Evolutionary conservation across 805 yeast species (phyloP), one percentile per base, ranked within the genome.

Genomic region (Sugiyamaella qingdaonensis): DNA sequence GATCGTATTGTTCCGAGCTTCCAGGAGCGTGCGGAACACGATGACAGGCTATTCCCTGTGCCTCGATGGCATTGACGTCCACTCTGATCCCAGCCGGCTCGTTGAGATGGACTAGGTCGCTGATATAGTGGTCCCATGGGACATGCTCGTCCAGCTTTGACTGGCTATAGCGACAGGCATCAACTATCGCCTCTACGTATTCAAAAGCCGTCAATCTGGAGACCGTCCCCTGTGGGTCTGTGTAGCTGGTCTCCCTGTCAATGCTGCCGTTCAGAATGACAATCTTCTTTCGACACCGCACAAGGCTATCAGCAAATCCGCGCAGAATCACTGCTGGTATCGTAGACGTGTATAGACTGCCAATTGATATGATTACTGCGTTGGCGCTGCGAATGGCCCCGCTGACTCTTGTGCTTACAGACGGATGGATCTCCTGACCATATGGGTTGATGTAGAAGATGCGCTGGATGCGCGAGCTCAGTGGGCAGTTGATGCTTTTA

Each of bases 331-430:
- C 69, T 0, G 89, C 82, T 0, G 98, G 97, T 2, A 89, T 70
- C 5, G 86, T 81, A 48, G 96, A 87, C 0, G 98, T 91, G 85
- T 87, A 86, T 35, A 91, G 72, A 1, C 95, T 86, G 1, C 98
- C 97, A 52, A 91, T 86, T 0, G 95, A 86, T 64, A 83, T 88
- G 0, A 91, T 72, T 0, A 90, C 70, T 11, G 79, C 73, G 35
- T 83, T 78, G 9, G 59, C 42, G 2, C 71, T 63, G 18, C 73
- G 62, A 2, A 89, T 64, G 21, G 78, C 73, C 1, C 78, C 67
- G 1, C 80, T 64, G 0, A 85, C 90, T 46, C 87, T 71, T 2
- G 81, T 68, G 58, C 84, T 84, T 1, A 92, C 90, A 32, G 73
- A 67, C 2, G 97, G 96, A 57, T 81, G 79, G 24, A 87, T 84